These are phyloP conservation scores for Nepenthes gracilis DNA, from an alignment of 148 eudicot species.

Conservation along the genomic window DNA sequence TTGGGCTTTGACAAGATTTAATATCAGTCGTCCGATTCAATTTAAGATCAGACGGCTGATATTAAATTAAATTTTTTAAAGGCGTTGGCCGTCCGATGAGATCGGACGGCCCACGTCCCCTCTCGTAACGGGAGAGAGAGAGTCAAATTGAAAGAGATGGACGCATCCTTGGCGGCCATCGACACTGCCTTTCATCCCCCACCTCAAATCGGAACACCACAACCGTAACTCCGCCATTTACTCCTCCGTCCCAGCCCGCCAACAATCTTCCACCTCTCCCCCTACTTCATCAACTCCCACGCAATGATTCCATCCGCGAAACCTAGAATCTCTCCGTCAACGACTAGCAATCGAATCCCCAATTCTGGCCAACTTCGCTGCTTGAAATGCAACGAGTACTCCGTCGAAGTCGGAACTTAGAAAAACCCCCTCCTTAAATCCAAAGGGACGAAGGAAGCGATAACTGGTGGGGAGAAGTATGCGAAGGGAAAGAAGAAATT, in stretches of 20 bases:
- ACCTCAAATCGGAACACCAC: conserved; percentile 1
- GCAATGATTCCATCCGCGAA: conserved; percentile 17
- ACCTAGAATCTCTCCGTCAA: conserved; percentile 71
- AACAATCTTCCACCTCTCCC: conserved; percentile 12
- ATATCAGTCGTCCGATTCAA: too few species aligned
- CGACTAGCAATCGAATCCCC: conserved; percentile 69
- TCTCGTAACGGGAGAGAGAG: too few species aligned
- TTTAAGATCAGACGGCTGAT: too few species aligned
- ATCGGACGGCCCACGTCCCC: too few species aligned
- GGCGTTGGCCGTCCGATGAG: too few species aligned
- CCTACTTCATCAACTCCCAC: conserved; percentile 10
- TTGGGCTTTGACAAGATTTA: too few species aligned
- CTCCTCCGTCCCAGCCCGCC: conserved; percentile 7
- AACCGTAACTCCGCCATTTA: conserved; percentile 8
- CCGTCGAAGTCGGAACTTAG: conserved; percentile 85
- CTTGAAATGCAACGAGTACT: conserved; percentile 38
- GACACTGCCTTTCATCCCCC: conserved; percentile 19
- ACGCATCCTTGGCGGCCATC: too few species aligned
- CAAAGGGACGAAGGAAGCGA: conserved; percentile 86
- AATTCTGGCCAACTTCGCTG: conserved; percentile 35
- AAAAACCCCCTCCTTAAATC: conserved; percentile 88
- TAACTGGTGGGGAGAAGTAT: conserved; percentile 81
- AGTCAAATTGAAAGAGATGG: too few species aligned
- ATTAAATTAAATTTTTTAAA: too few species aligned
- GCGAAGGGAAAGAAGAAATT: conserved; percentile 72